phyloP scores from a whole-genome alignment of 2,329 filamentous ascomycete genomes.

The Pseudocercospora eumusae region DNA sequence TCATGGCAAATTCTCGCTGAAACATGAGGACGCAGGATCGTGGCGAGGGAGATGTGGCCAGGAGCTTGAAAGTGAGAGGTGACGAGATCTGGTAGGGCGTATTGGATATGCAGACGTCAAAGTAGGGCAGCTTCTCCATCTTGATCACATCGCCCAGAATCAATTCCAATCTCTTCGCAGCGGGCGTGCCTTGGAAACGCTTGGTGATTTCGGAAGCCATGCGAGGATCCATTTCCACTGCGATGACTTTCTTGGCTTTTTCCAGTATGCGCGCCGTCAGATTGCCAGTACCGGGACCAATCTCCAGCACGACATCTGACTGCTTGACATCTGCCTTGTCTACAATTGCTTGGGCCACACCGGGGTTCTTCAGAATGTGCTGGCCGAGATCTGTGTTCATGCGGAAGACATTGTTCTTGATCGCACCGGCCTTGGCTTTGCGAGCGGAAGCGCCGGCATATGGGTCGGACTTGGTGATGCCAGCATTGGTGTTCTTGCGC shows the following conservation, averaged over 20 bases:
- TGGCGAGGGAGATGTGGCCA: constrained; percentile 78
- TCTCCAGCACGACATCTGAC: constrained; percentile 84
- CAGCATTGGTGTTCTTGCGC: constrained; percentile 38
- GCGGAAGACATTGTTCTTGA: constrained; percentile 91
- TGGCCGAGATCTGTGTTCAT: constrained; percentile 91
- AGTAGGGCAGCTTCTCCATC: constrained; percentile 69
- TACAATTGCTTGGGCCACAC: constrained; percentile 78
- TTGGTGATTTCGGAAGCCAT: constrained; percentile 96
- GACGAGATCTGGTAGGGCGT: constrained; percentile 81
- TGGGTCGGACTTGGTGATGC: constrained; percentile 44
- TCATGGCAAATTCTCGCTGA: constrained; percentile 90
- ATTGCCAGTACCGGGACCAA: constrained; percentile 87
- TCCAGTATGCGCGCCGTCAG: constrained; percentile 87
- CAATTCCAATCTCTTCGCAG: constrained; percentile 81
- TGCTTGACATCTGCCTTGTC: constrained; percentile 88
- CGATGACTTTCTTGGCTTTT: constrained; percentile 78
- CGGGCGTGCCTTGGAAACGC: constrained; percentile 85
- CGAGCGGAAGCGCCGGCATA: constrained; percentile 47
- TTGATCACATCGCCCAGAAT: constrained; percentile 93
- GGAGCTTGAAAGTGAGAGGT: constrained; percentile 86
- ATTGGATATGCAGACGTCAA: constrained; percentile 82
- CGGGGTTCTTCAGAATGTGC: constrained; percentile 91
- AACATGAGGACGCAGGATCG: constrained; percentile 90
- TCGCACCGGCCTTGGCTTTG: constrained; percentile 49
- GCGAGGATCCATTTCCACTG: constrained; percentile 89